Percentiles rank a stretch among this genome's conserved stretches.
These are phyloP conservation scores for Rhodotorula mucilaginosa DNA, from an alignment of 1,284 basidiomycete genomes.

Conservation along the genomic window DNA sequence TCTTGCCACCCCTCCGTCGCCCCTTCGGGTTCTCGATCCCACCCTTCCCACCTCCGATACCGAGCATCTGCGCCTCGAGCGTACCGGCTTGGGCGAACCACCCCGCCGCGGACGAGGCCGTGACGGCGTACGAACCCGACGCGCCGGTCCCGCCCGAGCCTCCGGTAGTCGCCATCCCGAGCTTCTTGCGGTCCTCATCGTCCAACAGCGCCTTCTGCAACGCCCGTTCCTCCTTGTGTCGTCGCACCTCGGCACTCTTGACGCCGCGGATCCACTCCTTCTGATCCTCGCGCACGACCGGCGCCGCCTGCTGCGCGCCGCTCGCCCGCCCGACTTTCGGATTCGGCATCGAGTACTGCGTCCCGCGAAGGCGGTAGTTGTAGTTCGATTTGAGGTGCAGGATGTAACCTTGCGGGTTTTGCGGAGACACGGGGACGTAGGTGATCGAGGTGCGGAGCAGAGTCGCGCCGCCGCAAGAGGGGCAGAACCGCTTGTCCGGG, in stretches of 20 bases:
- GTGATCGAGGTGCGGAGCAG: constrained; percentile 87
- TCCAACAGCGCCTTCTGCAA: constrained; percentile 61
- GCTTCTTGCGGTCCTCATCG: constrained; percentile 52
- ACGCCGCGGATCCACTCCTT: constrained; percentile 77
- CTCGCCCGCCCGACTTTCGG: constrained; percentile 76
- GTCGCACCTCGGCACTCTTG: constrained; percentile 67
- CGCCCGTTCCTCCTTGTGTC: constrained; percentile 72
- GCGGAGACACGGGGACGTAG: constrained; percentile 55
- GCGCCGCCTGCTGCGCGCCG: constrained; percentile 49
- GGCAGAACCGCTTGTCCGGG: constrained; percentile 91
- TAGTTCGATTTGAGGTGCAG: constrained; percentile 92
- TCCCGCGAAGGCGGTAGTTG: constrained; percentile 88
- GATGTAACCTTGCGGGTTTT: constrained; percentile 59
- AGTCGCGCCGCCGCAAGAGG: constrained; percentile 83
- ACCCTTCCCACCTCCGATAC: constrained; percentile 61
- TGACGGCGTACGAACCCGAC: neutral
- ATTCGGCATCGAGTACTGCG: constrained; percentile 86
- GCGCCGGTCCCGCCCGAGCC: constrained; percentile 20
- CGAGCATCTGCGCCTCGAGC: constrained; percentile 84
- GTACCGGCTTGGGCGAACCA: constrained; percentile 18
- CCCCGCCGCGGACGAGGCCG: neutral
- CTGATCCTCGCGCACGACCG: constrained; percentile 89
- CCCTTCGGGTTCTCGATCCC: constrained; percentile 72
- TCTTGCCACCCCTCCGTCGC: constrained; percentile 64
- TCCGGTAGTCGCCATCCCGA: neutral